Evolutionary conservation across 257 asterid species (phyloP).

Genomic region (Capsicum pubescens): DNA sequence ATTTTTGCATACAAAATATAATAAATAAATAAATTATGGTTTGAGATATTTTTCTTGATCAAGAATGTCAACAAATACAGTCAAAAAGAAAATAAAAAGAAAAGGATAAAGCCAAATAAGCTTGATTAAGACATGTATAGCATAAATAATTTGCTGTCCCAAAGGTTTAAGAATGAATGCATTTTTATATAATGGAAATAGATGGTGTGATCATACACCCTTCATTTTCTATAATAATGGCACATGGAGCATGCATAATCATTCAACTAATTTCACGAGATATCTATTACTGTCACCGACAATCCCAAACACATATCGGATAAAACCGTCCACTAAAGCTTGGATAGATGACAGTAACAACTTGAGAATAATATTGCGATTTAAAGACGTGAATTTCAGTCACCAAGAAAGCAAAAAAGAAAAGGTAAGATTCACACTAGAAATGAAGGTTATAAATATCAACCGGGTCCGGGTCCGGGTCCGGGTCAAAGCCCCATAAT

Average conservation of each 20-base stretch:
- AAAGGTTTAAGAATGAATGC: neutral
- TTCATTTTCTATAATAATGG: too few species aligned
- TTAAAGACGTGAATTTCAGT: too few species aligned
- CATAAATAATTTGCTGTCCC: too few species aligned
- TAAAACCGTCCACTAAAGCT: neutral
- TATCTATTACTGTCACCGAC: neutral
- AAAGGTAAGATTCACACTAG: neutral
- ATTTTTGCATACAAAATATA: neutral
- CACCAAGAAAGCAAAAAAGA: too few species aligned
- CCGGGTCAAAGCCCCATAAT: slow-evolving; percentile 32
- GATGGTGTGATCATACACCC: too few species aligned
- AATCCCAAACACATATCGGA: too few species aligned
- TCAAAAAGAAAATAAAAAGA: neutral
- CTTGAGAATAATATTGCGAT: too few species aligned
- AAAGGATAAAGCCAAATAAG: neutral
- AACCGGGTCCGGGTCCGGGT: neutral
- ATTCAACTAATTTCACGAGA: too few species aligned
- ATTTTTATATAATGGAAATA: too few species aligned
- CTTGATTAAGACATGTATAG: neutral
- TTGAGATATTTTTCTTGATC: slow-evolving; percentile 16
- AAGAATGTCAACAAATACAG: neutral
- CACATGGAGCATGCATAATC: too few species aligned
- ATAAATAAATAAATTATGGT: neutral
- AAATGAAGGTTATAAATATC: slow-evolving; percentile 23
- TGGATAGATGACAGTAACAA: neutral